These are phyloP conservation scores for Pilaira anomala DNA, from an alignment of 192 early-diverging fungal species.

Conservation along the genomic window DNA sequence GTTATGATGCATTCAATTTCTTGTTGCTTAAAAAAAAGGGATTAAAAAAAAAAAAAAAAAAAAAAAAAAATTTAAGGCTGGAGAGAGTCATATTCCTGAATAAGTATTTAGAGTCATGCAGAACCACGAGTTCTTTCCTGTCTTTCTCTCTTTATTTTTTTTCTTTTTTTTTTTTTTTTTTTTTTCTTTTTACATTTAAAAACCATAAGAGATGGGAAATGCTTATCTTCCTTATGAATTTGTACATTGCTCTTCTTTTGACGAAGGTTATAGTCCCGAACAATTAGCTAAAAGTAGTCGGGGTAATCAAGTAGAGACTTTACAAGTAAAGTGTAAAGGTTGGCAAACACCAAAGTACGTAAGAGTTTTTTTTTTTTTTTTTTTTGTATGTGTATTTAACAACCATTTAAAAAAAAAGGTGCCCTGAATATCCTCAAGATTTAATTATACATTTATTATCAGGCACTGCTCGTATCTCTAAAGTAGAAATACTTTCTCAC, in stretches of 20 bases:
- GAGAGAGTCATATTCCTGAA: background rate
- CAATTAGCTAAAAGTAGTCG: conserved; percentile 33
- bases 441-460: conserved; percentile 55
- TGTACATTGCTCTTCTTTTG: conserved; percentile 14
- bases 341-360: conserved; percentile 50
- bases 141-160: background rate
- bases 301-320: conserved; percentile 31
- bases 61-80: too few species aligned
- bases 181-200: background rate
- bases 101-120: background rate
- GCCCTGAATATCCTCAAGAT: conserved; percentile 59
- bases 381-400: background rate
- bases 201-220: background rate
- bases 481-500: conserved; percentile 71
- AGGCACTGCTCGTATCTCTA: conserved; percentile 55
- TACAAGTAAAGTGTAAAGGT: conserved; percentile 32
- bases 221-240: conserved; percentile 25
- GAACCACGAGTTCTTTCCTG: background rate
- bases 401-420: background rate
- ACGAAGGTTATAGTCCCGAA: conserved; percentile 31
- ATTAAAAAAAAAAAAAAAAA: too few species aligned
- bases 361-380: background rate
- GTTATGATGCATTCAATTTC: too few species aligned
- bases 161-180: conserved; percentile 1
- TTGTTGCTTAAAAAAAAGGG: too few species aligned